phyloP scores from a whole-genome alignment of 2,329 filamentous ascomycete species.

The Fusarium verticillioides region DNA sequence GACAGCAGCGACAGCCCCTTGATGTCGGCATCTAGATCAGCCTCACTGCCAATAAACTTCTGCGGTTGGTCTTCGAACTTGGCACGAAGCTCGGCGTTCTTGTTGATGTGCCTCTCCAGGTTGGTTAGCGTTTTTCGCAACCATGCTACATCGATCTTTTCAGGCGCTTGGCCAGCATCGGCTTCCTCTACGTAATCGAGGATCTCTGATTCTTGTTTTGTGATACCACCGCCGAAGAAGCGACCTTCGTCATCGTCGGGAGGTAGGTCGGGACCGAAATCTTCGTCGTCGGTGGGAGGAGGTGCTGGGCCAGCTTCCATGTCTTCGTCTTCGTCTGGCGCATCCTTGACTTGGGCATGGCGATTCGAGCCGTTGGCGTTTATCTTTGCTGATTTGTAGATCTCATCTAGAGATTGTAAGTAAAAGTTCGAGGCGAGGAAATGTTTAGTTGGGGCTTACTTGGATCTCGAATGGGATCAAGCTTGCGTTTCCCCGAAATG shows the following conservation, averaged over 20 bases:
- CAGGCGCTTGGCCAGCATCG: conserved; percentile 58
- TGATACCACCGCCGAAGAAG: conserved; percentile 95
- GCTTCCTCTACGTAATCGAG: conserved; percentile 84
- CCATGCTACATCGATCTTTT: conserved; percentile 87
- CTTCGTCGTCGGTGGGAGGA: conserved; percentile 64
- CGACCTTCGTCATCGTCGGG: conserved; percentile 82
- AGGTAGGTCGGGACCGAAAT: conserved; percentile 56
- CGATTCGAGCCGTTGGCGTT: conserved; percentile 58
- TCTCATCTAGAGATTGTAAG: conserved; percentile 56
- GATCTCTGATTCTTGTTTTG: conserved; percentile 80
- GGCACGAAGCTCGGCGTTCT: conserved; percentile 89
- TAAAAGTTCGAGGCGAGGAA: not conserved
- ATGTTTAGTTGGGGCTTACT: conserved; percentile 56
- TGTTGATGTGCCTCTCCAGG: conserved; percentile 91
- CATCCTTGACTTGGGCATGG: conserved; percentile 58
- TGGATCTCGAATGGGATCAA: conserved; percentile 70
- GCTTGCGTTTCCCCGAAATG: conserved; percentile 69
- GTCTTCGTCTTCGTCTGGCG: conserved; percentile 60
- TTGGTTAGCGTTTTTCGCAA: conserved; percentile 81
- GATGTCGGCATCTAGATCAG: conserved; percentile 88
- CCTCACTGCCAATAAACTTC: conserved; percentile 87
- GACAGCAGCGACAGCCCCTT: conserved; percentile 87
- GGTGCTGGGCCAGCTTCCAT: conserved; percentile 61
- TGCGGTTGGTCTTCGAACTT: conserved; percentile 83
- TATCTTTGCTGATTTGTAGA: conserved; percentile 72